phyloP scores from a whole-genome alignment of 2,329 filamentous ascomycete species.

The Raffaelea ambrosiae region DNA sequence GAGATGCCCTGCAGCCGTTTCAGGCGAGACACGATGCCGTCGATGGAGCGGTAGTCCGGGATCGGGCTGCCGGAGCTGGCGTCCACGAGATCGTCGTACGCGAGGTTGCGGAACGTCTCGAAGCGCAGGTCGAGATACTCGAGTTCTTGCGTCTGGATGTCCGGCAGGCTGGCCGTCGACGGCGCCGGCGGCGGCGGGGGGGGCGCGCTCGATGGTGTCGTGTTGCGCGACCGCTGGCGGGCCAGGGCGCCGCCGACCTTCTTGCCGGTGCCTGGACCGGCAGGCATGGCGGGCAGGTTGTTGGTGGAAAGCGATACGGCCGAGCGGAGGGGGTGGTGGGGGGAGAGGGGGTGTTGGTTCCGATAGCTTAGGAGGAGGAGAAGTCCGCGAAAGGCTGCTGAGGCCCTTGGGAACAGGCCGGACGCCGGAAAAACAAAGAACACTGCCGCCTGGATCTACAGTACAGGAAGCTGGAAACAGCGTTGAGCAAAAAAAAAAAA shows the following conservation, averaged over 20 bases:
- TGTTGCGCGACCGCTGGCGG: constrained; percentile 67
- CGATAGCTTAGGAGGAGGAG: no score
- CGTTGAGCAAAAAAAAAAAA: no score
- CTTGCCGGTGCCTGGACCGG: constrained; percentile 51
- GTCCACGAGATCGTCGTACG: constrained; percentile 64
- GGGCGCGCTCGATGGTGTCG: constrained; percentile 45
- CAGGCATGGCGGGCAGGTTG: constrained; percentile 37
- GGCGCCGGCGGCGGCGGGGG: constrained; percentile 37
- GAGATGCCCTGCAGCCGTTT: constrained; percentile 57
- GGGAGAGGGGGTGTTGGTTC: background rate
- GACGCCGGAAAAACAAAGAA: no score
- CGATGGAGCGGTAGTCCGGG: constrained; percentile 55
- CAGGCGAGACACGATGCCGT: constrained; percentile 55
- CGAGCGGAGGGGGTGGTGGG: background rate
- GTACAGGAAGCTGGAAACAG: no score
- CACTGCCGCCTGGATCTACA: no score
- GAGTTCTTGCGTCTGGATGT: constrained; percentile 47
- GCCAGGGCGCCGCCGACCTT: constrained; percentile 52
- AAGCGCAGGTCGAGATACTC: constrained; percentile 59
- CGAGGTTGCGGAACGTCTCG: constrained; percentile 49
- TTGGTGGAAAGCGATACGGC: background rate
- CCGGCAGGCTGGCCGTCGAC: constrained; percentile 43
- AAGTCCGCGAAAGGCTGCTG: no score
- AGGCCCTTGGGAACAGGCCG: no score
- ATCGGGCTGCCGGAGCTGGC: constrained; percentile 40